Conservation (phyloP, 257 asterid genomes). For the Catharanthus roseus region DNA sequence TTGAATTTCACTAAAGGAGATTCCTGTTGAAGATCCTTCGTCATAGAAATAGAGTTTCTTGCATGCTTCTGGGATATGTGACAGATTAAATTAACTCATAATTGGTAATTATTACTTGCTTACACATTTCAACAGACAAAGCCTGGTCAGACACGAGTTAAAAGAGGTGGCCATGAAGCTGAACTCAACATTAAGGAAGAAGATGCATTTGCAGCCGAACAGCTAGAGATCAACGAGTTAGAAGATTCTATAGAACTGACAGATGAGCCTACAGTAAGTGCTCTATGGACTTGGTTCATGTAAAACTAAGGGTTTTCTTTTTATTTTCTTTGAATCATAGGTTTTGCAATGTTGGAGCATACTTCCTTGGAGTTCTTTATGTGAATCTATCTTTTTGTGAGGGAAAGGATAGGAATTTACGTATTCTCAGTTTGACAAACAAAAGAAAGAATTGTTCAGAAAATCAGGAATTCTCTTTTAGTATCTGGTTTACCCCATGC, state of each 20-base stretch:
- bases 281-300: not conserved
- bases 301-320: not conserved
- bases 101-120: not conserved
- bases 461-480: not conserved
- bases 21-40: not conserved
- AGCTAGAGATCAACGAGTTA: conserved; percentile 31
- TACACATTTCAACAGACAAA: conserved; percentile 35
- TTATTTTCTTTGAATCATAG: too few relatives aligned
- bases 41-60: not conserved
- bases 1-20: not conserved
- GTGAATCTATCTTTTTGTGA: too few relatives aligned
- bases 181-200: conserved; percentile 41
- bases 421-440: not conserved
- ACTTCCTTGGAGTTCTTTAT: too few relatives aligned
- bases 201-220: conserved; percentile 41
- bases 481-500: not conserved
- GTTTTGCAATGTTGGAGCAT: not conserved
- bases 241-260: conserved; percentile 15
- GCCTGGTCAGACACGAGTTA: conserved; percentile 41
- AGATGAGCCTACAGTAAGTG: conserved; percentile 45
- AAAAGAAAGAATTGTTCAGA: not conserved
- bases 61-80: not conserved
- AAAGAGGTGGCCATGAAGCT: conserved; percentile 55
- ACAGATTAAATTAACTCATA: not conserved
- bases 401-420: too few relatives aligned